Base-by-base conservation (phyloP, 495 filamentous ascomycete species). In the Apiosordaria backusii region DNA sequence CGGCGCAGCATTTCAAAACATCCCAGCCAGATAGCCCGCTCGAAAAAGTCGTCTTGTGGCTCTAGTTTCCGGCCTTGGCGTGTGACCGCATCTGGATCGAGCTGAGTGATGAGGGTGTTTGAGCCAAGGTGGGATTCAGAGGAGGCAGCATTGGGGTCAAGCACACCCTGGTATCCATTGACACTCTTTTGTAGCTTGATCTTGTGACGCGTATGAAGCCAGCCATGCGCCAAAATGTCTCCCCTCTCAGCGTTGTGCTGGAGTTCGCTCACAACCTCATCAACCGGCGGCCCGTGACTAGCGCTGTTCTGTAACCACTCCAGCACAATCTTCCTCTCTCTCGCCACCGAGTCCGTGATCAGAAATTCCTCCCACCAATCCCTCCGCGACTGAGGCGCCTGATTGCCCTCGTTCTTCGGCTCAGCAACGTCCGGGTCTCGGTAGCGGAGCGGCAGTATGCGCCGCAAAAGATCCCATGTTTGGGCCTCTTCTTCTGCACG, bases 111-210 rank as follows among this genome's bases (percentile, higher is more conserved):
- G 4, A 97, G 72, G 4, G 85, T 74, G 45, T 86, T 84, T 50
- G 87, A 86, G 26, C 87, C 85, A 3, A 83, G 74, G 62, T 87
- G 82, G 35, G 84, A 82, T 63, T 83, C 81, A 50, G 84, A 80
- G 57, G 80, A 82, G 50, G 85, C 78, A 55, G 79, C 77, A 64
- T 83, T 80, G 6, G 85, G 88, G 61, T 89, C 88, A 60, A 89
- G 79, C 29, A 83, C 81, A 60, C 87, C 87, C 50, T 88, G 85
- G 84, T 85, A 86, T 45, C 74, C 77, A 81, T 76, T 84, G 75
- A 95, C 71, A 60, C 90, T 89, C 78, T 98, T 99, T 75, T 92
- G 87, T 45, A 88, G 84, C 79, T 99, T 99, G 75, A 99, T 90
- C 19, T 88, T 88, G 71, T 90, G 88, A 67, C 92, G 91, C 1